phyloP scores from a whole-genome alignment of 2,329 filamentous ascomycete genomes.

The Aciculosporium take region DNA sequence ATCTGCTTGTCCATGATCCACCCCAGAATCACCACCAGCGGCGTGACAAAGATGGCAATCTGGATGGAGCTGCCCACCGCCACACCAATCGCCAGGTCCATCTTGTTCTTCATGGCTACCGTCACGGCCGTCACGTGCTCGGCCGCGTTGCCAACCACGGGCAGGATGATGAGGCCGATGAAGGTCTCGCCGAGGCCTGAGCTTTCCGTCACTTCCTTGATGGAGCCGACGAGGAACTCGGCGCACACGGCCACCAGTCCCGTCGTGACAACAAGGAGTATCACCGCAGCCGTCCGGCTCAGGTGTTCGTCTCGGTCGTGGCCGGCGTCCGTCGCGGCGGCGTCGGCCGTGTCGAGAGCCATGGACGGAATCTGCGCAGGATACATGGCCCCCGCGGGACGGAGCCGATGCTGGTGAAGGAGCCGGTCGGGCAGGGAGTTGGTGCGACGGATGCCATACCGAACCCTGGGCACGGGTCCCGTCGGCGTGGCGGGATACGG shows the following conservation, averaged over 20 bases:
- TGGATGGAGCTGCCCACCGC: conserved; percentile 59
- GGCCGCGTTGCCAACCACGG: conserved; percentile 59
- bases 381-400: conserved; percentile 35
- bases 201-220: conserved; percentile 44
- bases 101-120: conserved; percentile 61
- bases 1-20: conserved; percentile 56
- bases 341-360: conserved; percentile 17
- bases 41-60: conserved; percentile 57
- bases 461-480: conserved; percentile 40
- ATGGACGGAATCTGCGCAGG: conserved; percentile 31
- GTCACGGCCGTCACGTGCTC: conserved; percentile 60
- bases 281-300: conserved; percentile 40
- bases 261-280: conserved; percentile 50
- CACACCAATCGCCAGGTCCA: conserved; percentile 61
- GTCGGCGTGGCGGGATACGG: conserved; percentile 16
- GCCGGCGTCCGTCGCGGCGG: conserved; percentile 16
- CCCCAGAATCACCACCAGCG: conserved; percentile 55
- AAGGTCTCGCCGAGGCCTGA: conserved; percentile 49
- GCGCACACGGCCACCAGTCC: conserved; percentile 54
- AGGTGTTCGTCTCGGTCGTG: conserved; percentile 29
- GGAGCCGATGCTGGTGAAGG: conserved; percentile 27
- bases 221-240: conserved; percentile 55
- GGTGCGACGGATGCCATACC: conserved; percentile 55
- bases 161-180: conserved; percentile 57
- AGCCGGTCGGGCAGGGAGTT: conserved; percentile 61